These are phyloP conservation scores for Pseudogymnoascus sp. DNA, from an alignment of 2,329 filamentous ascomycete genomes.

Conservation along the genomic window DNA sequence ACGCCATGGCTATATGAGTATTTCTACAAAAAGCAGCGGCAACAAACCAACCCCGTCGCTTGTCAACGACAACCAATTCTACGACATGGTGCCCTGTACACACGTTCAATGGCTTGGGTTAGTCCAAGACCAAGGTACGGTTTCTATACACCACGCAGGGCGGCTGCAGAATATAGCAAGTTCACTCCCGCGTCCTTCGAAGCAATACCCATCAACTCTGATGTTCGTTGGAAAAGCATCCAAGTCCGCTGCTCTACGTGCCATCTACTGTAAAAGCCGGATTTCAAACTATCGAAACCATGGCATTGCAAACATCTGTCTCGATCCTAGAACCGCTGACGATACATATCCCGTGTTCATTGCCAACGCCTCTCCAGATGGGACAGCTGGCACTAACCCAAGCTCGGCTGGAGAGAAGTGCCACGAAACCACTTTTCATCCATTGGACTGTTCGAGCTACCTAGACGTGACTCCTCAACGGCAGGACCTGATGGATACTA, in stretches of 20 bases:
- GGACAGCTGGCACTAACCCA: constrained; percentile 5
- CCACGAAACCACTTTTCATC: constrained; percentile 14
- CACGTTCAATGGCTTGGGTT: not conserved
- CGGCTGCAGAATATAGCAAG: constrained; percentile 15
- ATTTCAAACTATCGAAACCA: constrained; percentile 15
- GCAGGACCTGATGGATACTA: constrained; percentile 12
- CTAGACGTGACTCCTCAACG: not conserved
- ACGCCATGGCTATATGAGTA: not conserved
- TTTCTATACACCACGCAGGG: constrained; percentile 12
- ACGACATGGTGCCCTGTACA: not conserved
- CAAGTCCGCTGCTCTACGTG: constrained; percentile 13
- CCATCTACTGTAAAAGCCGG: constrained; percentile 14
- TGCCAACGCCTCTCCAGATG: constrained; percentile 14
- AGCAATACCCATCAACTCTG: constrained; percentile 15
- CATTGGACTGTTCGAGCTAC: constrained; percentile 12
- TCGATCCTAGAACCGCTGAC: constrained; percentile 13
- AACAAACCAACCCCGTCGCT: not conserved
- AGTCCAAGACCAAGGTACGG: not conserved
- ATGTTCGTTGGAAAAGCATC: constrained; percentile 15
- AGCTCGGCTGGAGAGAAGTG: constrained; percentile 12
- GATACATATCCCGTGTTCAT: constrained; percentile 16
- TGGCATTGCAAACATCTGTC: constrained; percentile 16
- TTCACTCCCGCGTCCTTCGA: constrained; percentile 13
- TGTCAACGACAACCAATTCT: not conserved
- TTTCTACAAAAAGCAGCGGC: not conserved